phyloP scores from a whole-genome alignment of 768 basidiomycete species.

The Multifurca ochricompacta region DNA sequence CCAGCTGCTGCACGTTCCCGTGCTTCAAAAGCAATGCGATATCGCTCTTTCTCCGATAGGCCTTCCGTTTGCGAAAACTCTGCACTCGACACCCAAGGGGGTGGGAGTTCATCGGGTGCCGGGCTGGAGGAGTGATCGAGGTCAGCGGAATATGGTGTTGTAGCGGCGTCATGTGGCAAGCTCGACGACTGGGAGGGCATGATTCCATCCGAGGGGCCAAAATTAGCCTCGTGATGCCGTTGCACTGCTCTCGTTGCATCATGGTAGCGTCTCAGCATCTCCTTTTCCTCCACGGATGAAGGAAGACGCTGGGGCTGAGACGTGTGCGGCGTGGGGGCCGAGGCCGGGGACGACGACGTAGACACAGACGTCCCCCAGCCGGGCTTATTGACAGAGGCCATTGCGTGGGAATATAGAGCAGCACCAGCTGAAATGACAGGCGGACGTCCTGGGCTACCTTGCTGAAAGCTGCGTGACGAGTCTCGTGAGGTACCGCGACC shows the following conservation, averaged over 20 bases:
- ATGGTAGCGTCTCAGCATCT: slow-evolving; percentile 28
- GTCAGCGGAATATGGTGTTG: background rate
- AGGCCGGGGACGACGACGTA: slow-evolving; percentile 21
- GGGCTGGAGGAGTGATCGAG: background rate
- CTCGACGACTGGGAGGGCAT: slow-evolving; percentile 17
- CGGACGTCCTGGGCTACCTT: slow-evolving; percentile 16
- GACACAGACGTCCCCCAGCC: background rate
- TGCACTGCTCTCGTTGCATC: slow-evolving; percentile 27
- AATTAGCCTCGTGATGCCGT: slow-evolving; percentile 13
- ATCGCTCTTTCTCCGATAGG: slow-evolving; percentile 57
- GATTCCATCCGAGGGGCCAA: slow-evolving; percentile 22
- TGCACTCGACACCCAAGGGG: slow-evolving; percentile 20
- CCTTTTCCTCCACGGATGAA: slow-evolving; percentile 24
- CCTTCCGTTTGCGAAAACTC: slow-evolving; percentile 14
- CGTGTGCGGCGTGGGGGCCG: slow-evolving; percentile 14
- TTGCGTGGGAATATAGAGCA: slow-evolving; percentile 38
- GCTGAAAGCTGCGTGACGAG: slow-evolving; percentile 16
- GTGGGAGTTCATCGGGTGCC: slow-evolving; percentile 15
- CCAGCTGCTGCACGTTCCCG: slow-evolving; percentile 49
- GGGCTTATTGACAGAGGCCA: slow-evolving; percentile 32
- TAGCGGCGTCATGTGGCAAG: background rate
- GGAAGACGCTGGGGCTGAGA: slow-evolving; percentile 5
- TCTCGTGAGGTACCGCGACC: slow-evolving; percentile 11
- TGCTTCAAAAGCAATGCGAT: slow-evolving; percentile 56
- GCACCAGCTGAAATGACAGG: slow-evolving; percentile 34